Evolutionary conservation across 2,329 filamentous ascomycete species (phyloP), one percentile per base, ranked within the genome.

Genomic region (Ascochyta pisi): DNA sequence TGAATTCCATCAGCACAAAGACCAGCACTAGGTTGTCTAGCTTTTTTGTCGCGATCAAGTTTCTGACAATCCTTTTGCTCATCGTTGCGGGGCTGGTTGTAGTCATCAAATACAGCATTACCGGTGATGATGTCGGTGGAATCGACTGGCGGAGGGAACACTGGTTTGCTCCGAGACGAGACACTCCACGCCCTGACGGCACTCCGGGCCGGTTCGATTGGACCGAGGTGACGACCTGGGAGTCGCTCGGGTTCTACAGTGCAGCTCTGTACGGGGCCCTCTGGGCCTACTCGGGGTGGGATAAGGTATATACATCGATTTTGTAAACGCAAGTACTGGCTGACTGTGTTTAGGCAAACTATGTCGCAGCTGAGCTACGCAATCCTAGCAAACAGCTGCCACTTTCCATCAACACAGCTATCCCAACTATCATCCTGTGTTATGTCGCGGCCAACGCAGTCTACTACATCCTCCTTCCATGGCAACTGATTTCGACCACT

Each of bases 391-490:
- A 68, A n/a, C 73, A 76, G 65, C 78, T 89, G 0, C 86, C 86
- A 0, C 77, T 86, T 0, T 84, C 85, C 1, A 85, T 89, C 65
- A 86, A 88, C 68, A 83, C 82, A 0, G 84, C 86, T 0, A 79
- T 88, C 4, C 85, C 85, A 0, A 85, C 82, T 0, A 86, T 87
- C 35, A 82, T 87, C 0, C 44, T 83, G 0, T 86, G 84, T 62
- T 88, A 88, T 65, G 77, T 88, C 15, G 76, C 82, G 0, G 82
- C 85, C 0, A 89, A 88, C 60, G 79, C 84, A 0, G 82, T 84
- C 2, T 88, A 88, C 72, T 88, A 88, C 60, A 75, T 88, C 8
- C 73, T 88, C 1, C 76, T 89, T 0, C 85, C 86, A 0, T 88
- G 86, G 86, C 70, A 81, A 37, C 73, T 84, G 0, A 77, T 88